Conservation (phyloP, 371 early-diverging fungal species). For the Mortierella sp. region DNA sequence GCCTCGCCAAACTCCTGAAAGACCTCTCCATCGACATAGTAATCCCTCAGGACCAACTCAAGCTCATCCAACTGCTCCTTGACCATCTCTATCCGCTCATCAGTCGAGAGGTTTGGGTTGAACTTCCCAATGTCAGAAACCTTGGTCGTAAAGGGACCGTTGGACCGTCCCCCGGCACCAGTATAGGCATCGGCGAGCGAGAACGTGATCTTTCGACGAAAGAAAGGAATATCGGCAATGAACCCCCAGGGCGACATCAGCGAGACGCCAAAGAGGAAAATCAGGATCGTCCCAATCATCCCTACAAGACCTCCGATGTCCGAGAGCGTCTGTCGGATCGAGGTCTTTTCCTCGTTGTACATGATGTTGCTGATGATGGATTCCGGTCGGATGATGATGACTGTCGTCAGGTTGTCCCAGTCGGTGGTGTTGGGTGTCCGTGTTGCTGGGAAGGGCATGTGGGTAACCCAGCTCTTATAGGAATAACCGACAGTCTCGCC, state of each 20-base stretch:
- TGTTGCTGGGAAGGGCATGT: constrained; percentile 12
- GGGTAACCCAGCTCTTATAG: constrained; percentile 4
- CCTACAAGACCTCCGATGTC: constrained; percentile 41
- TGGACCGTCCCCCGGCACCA: constrained; percentile 16
- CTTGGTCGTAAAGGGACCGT: constrained; percentile 38
- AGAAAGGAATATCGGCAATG: constrained; percentile 24
- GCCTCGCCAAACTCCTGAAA: constrained; percentile 27
- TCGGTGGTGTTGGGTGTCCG: background rate
- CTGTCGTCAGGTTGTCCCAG: constrained; percentile 15
- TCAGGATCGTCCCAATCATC: constrained; percentile 22
- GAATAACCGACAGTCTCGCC: background rate
- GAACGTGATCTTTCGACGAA: constrained; percentile 28
- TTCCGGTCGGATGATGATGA: constrained; percentile 35
- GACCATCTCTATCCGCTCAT: constrained; percentile 13
- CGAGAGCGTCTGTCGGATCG: constrained; percentile 33
- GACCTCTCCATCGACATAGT: constrained; percentile 31
- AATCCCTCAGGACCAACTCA: constrained; percentile 42
- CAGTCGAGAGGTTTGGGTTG: constrained; percentile 3
- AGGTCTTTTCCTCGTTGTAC: constrained; percentile 25
- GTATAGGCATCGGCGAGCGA: constrained; percentile 39
- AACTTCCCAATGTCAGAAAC: constrained; percentile 32
- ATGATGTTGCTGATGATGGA: background rate
- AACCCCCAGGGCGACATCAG: constrained; percentile 36
- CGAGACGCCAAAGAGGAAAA: constrained; percentile 34
- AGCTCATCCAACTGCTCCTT: constrained; percentile 52